Evolutionary conservation across 306 rosid genomes (phyloP), one percentile per base, ranked within the genome.

Genomic region (Luffa aegyptiaca): DNA sequence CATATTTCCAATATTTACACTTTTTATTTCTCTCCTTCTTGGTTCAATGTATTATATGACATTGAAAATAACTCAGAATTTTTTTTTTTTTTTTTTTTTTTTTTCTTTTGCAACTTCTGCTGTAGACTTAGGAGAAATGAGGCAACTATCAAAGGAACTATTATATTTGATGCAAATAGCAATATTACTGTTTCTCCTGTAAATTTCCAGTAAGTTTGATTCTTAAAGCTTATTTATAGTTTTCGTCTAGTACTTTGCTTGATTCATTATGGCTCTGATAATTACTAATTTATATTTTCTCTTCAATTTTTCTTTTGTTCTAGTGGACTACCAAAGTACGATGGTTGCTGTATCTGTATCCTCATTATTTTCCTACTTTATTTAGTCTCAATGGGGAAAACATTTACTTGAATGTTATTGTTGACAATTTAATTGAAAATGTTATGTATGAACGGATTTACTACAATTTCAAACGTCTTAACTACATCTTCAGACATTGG

Each of bases 261-360:
- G 42, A 80, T 44, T 14, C 16, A 44, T 78, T 77, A 83, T 79
- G 0, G 56, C 84, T 81, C 78, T 42, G 2, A 31, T 35, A 35
- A 14, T 80, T 26, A 49, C 44, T 86, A 79, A 84, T 78, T 42
- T 75, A 75, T 63, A 46, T 68, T 83, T 77, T 53, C 77, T 76
- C 66, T 12, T 55, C 36, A 4, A 26, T 51, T 82, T 5, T 78
- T n/a, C 82, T 82, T 70, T 77, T 55, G 48, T 81, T 81, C 56
- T 83, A 96, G 99, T 62, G 99, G 99, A 79, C 84, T 85, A 44
- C 90, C 96, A 51, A 96, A 91, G 96, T 96, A 96, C 58, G 98
- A 96, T 2, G 96, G 97, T 18, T 96, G 99, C 94, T 96, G 99
- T 85, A 76, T 96, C 74, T 96, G 99, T 96, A 96, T 96, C 99